These are phyloP conservation scores for Cladosporium sp. DNA, from an alignment of 2,329 filamentous ascomycete species.

Conservation along the genomic window DNA sequence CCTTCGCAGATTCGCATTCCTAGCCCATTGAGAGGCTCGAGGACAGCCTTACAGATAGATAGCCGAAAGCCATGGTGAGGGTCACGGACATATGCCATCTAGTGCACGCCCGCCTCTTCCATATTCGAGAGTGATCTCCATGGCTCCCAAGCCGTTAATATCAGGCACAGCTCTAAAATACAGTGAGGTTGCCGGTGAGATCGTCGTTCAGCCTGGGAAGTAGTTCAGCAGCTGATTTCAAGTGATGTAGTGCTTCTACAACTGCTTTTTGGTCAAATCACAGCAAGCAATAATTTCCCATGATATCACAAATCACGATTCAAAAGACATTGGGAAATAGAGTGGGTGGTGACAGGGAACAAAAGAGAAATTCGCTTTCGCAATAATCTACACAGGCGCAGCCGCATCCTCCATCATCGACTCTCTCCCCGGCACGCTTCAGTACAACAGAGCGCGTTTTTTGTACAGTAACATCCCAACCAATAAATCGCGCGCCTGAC, in stretches of 20 bases:
- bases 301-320: background rate
- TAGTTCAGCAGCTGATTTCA: too few species aligned
- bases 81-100: too few species aligned
- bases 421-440: constrained; percentile 11
- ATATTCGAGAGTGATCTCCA: too few species aligned
- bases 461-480: constrained; percentile 17
- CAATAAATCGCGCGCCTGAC: constrained; percentile 10
- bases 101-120: too few species aligned
- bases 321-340: background rate
- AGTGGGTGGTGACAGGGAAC: background rate
- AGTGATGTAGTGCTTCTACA: too few species aligned
- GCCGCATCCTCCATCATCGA: constrained; percentile 4
- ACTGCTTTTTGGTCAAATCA: too few species aligned
- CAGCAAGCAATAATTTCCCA: background rate
- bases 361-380: constrained; percentile 21
- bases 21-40: too few species aligned
- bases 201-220: background rate
- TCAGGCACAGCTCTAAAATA: background rate
- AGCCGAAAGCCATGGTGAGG: too few species aligned
- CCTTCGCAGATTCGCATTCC: too few species aligned
- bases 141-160: background rate
- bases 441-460: constrained; percentile 17
- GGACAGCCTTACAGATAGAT: too few species aligned
- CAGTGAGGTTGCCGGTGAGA: background rate
- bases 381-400: constrained; percentile 20